Evolutionary conservation across 441 rosid genomes (phyloP).

Genomic region (Francoa sonchifolia): DNA sequence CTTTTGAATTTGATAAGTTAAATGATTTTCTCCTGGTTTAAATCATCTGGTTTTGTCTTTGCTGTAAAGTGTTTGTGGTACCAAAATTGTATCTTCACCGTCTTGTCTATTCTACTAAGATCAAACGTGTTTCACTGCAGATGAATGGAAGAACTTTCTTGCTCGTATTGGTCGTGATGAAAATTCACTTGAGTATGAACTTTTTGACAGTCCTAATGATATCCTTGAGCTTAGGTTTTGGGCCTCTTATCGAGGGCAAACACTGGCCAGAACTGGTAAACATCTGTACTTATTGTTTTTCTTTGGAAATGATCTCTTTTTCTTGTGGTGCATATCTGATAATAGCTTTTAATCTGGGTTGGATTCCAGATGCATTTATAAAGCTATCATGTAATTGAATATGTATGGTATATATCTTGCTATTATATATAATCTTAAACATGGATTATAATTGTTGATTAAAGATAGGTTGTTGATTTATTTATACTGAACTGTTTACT

Average conservation of each 20-base stretch:
- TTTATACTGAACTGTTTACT: slow-evolving; percentile 8
- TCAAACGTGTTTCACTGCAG: slow-evolving; percentile 26
- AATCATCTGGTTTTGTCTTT: background rate
- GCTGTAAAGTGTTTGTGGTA: background rate
- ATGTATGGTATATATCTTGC: no score
- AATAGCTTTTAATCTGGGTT: no score
- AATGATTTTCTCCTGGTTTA: background rate
- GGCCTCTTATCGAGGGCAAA: slow-evolving; percentile 99
- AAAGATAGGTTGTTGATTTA: no score
- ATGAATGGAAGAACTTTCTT: slow-evolving; percentile 98
- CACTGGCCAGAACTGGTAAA: slow-evolving; percentile 88
- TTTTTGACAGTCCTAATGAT: slow-evolving; percentile 55
- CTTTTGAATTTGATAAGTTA: no score
- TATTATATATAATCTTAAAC: no score
- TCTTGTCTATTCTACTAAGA: slow-evolving; percentile 1
- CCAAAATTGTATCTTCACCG: background rate
- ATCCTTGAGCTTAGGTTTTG: slow-evolving; percentile 92
- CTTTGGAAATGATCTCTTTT: background rate
- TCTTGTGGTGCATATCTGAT: no score
- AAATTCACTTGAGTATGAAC: slow-evolving; percentile 61
- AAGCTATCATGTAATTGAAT: no score
- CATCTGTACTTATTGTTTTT: slow-evolving; percentile 1
- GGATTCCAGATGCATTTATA: no score
- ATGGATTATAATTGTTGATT: no score
- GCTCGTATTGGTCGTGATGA: slow-evolving; percentile 94